These are phyloP conservation scores for Rhizophagus clarus DNA, from an alignment of 192 early-diverging fungal genomes.

Conservation along the genomic window DNA sequence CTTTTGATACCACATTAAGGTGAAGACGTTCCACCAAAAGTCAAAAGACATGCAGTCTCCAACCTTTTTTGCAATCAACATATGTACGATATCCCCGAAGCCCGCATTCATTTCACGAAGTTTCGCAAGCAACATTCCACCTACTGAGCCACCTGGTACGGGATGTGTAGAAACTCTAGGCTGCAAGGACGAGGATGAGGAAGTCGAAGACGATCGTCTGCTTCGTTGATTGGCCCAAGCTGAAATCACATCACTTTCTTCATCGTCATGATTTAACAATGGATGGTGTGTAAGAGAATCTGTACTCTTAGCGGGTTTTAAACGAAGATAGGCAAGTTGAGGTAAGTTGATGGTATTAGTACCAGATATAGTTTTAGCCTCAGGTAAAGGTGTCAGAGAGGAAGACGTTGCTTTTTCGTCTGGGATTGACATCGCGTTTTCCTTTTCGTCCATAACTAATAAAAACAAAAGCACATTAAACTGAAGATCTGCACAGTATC, in stretches of 20 bases:
- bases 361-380: neutral
- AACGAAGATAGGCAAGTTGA: neutral
- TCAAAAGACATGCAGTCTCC: conserved; percentile 9
- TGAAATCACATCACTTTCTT: neutral
- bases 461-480: neutral
- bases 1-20: neutral
- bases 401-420: neutral
- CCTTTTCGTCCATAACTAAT: neutral
- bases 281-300: conserved; percentile 21
- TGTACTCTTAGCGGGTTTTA: conserved; percentile 13
- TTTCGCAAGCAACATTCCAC: conserved; percentile 9
- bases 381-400: neutral
- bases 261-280: conserved; percentile 14
- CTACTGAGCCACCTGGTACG: conserved; percentile 23
- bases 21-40: neutral
- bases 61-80: conserved; percentile 27
- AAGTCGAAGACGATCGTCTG: neutral
- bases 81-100: conserved; percentile 7
- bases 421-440: neutral
- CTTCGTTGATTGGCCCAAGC: neutral
- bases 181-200: conserved; percentile 1
- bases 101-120: conserved; percentile 23
- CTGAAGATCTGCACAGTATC: too few relatives aligned
- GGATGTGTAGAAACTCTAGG: neutral
- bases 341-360: neutral